Percentiles rank a stretch among this genome's conserved stretches.
Conservation (phyloP, 2,329 filamentous ascomycete genomes). For the Nectriaceae sp. region DNA sequence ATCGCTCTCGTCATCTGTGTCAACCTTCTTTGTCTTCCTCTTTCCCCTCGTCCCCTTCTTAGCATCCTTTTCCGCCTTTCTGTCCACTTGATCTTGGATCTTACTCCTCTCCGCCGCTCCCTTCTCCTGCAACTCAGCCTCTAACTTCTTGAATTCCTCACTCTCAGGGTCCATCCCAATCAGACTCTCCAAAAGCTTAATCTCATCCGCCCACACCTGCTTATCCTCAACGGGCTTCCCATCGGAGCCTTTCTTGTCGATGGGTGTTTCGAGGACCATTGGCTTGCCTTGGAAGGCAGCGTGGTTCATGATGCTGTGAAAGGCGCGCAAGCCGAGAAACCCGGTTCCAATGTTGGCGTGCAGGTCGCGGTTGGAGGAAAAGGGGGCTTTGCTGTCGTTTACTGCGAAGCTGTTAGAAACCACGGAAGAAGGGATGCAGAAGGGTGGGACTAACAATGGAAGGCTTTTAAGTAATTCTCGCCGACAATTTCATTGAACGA, state of each 20-base stretch:
- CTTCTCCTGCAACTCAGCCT: constrained; percentile 63
- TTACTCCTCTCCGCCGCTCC: constrained; percentile 73
- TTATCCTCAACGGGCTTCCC: constrained; percentile 76
- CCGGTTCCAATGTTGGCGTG: constrained; percentile 97
- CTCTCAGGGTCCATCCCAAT: constrained; percentile 79
- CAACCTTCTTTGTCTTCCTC: constrained; percentile 39
- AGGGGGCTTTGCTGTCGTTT: constrained; percentile 93
- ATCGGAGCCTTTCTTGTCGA: constrained; percentile 67
- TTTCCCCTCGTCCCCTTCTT: constrained; percentile 31
- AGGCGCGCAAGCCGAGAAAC: constrained; percentile 86
- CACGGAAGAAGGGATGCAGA: background rate
- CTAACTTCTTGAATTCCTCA: constrained; percentile 70
- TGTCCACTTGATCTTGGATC: constrained; percentile 77
- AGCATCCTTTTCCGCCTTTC: constrained; percentile 65
- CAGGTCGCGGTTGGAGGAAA: constrained; percentile 79
- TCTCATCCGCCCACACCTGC: constrained; percentile 86
- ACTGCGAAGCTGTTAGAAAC: constrained; percentile 43
- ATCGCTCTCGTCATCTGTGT: constrained; percentile 37
- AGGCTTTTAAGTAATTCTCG: constrained; percentile 74
- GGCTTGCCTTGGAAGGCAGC: constrained; percentile 74
- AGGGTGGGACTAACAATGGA: constrained; percentile 57
- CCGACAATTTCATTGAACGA: constrained; percentile 81
- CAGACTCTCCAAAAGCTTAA: constrained; percentile 88
- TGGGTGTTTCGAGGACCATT: constrained; percentile 96
- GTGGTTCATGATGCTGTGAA: constrained; percentile 89